These are phyloP conservation scores for Moringa oleifera DNA, from an alignment of 345 rosid genomes.

Conservation along the genomic window DNA sequence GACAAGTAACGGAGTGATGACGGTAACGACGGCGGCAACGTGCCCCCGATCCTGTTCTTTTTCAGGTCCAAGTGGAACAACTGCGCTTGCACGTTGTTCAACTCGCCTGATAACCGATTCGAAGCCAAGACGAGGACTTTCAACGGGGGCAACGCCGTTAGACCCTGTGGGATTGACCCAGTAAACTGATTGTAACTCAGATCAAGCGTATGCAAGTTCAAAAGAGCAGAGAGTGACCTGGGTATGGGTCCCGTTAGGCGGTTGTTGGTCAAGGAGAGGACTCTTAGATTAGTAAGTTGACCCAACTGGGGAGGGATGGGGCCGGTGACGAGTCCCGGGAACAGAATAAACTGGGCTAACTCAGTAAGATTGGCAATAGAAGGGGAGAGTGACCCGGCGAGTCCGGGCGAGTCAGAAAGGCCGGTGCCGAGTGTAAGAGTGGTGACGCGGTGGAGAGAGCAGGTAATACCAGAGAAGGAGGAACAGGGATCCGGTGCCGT, in stretches of 20 bases:
- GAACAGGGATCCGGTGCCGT: constrained; percentile 50
- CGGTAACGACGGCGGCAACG: constrained; percentile 48
- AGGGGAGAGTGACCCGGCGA: constrained; percentile 72
- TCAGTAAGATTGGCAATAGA: constrained; percentile 50
- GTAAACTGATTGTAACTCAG: constrained; percentile 66
- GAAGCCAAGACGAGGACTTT: constrained; percentile 53
- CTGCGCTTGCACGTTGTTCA: constrained; percentile 27
- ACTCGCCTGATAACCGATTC: constrained; percentile 40
- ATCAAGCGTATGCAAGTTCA: constrained; percentile 65
- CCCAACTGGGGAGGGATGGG: constrained; percentile 65
- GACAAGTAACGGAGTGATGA: constrained; percentile 68
- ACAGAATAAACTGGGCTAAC: constrained; percentile 67
- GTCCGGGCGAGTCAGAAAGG: constrained; percentile 42
- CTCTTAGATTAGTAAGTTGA: constrained; percentile 46
- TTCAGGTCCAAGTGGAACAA: constrained; percentile 71
- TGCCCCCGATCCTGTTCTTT: constrained; percentile 46
- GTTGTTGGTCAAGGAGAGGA: constrained; percentile 66
- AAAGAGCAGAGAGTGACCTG: constrained; percentile 39
- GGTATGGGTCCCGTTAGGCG: constrained; percentile 80
- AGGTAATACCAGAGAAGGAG: constrained; percentile 58
- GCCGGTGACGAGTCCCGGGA: constrained; percentile 78
- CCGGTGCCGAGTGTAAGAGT: constrained; percentile 49
- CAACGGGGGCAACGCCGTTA: constrained; percentile 35
- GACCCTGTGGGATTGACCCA: constrained; percentile 49
- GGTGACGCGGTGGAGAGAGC: constrained; percentile 39